phyloP scores from a whole-genome alignment of 495 filamentous ascomycete species.

The Pyrenula massariospora region DNA sequence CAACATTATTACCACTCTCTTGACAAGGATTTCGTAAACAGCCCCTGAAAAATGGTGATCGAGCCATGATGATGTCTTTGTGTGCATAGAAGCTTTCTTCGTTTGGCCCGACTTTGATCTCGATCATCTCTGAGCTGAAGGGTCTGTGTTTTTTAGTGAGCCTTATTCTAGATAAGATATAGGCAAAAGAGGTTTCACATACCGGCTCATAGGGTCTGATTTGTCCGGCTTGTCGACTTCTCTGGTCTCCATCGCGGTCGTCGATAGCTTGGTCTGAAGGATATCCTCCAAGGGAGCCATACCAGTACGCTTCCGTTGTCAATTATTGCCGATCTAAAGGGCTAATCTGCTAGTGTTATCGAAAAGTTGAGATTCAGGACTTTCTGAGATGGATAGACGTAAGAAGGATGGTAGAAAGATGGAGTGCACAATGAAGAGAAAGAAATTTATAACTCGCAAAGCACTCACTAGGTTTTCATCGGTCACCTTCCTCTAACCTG shows the following conservation, averaged over 20 bases:
- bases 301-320: too few species aligned
- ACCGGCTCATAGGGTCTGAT: background rate
- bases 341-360: too few species aligned
- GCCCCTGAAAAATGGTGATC: slow-evolving; percentile 1
- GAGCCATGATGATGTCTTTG: background rate
- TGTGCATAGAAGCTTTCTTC: slow-evolving; percentile 1
- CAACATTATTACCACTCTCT: background rate
- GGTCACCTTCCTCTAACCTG: too few species aligned
- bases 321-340: too few species aligned
- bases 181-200: background rate
- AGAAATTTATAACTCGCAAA: too few species aligned
- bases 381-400: too few species aligned
- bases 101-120: background rate
- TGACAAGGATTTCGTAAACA: slow-evolving; percentile 1
- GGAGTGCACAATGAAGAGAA: too few species aligned
- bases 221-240: background rate
- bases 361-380: too few species aligned
- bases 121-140: slow-evolving; percentile 1
- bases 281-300: too few species aligned
- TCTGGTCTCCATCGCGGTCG: background rate
- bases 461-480: too few species aligned
- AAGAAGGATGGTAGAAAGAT: too few species aligned
- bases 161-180: background rate
- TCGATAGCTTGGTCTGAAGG: too few species aligned
- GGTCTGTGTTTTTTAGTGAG: background rate